A percentile compares a stretch with the other conserved stretches of the same genome.
Evolutionary conservation across 768 basidiomycete species (phyloP).

Genomic region (Agrocybe chaxingu): DNA sequence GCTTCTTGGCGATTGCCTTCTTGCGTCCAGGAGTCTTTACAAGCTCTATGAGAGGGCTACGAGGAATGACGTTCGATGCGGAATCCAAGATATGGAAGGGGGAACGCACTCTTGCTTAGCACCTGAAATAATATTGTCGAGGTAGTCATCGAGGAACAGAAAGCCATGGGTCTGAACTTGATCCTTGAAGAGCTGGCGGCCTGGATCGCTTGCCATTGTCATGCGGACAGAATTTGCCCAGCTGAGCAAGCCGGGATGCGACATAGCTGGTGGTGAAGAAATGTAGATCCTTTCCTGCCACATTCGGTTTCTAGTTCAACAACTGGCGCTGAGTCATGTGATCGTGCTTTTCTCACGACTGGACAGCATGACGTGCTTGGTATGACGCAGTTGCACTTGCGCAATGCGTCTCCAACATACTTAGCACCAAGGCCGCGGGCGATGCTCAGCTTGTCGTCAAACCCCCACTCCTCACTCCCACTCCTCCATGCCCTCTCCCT

Average conservation of each 20-base stretch:
- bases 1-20: constrained; percentile 50
- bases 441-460: too few relatives aligned
- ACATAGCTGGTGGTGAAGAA: constrained; percentile 25
- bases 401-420: too few relatives aligned
- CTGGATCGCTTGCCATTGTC: constrained; percentile 71
- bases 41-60: constrained; percentile 71
- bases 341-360: too few relatives aligned
- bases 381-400: too few relatives aligned
- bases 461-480: not conserved
- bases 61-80: constrained; percentile 1
- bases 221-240: constrained; percentile 70
- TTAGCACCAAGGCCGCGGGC: too few relatives aligned
- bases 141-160: constrained; percentile 75
- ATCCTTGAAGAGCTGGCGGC: constrained; percentile 65
- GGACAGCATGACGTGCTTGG: too few relatives aligned
- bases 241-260: constrained; percentile 51
- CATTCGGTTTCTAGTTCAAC: too few relatives aligned
- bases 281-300: not conserved
- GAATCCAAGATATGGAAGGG: not conserved
- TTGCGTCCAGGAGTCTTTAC: constrained; percentile 83
- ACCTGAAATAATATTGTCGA: constrained; percentile 68
- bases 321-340: too few relatives aligned
- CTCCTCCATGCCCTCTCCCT: not conserved
- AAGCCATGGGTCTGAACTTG: constrained; percentile 76
- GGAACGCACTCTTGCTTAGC: constrained; percentile 60